These are phyloP conservation scores for Myxozyma sirexii DNA, from an alignment of 805 yeast species.

Conservation along the genomic window DNA sequence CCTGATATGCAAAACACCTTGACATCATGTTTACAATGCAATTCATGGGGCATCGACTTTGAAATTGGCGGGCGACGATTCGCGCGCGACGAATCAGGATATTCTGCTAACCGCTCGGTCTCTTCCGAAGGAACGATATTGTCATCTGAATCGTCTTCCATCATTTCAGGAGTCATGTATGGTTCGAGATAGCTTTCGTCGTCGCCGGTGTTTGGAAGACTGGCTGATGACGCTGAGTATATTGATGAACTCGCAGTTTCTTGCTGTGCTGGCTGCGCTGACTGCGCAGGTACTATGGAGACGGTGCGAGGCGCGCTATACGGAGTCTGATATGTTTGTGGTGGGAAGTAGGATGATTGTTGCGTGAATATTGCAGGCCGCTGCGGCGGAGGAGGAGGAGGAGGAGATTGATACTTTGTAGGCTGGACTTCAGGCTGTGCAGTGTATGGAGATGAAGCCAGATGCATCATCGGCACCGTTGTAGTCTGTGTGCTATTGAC, in stretches of 20 bases:
- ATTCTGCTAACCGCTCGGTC: conserved; percentile 19
- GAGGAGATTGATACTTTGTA: neutral
- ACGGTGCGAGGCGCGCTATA: too few relatives aligned
- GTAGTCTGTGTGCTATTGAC: neutral
- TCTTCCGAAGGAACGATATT: conserved; percentile 20
- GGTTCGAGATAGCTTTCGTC: conserved; percentile 12
- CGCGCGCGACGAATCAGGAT: conserved; percentile 41
- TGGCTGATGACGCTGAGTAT: conserved; percentile 5
- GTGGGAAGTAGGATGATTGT: neutral
- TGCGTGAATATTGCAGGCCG: neutral
- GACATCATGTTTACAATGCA: conserved; percentile 36
- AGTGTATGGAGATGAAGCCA: too few relatives aligned
- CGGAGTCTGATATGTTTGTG: neutral
- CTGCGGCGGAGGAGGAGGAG: neutral
- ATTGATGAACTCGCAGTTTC: neutral
- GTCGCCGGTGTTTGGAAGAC: conserved; percentile 5
- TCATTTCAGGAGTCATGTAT: conserved; percentile 5
- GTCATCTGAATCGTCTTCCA: conserved; percentile 31
- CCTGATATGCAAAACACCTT: conserved; percentile 35
- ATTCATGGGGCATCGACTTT: conserved; percentile 35
- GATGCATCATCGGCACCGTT: too few relatives aligned
- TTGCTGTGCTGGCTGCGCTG: neutral
- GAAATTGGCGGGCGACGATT: conserved; percentile 41
- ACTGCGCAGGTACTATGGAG: neutral
- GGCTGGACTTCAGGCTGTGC: neutral